These are phyloP conservation scores for Hermanozyma aechmeae DNA, from an alignment of 805 yeast genomes.

Conservation along the genomic window DNA sequence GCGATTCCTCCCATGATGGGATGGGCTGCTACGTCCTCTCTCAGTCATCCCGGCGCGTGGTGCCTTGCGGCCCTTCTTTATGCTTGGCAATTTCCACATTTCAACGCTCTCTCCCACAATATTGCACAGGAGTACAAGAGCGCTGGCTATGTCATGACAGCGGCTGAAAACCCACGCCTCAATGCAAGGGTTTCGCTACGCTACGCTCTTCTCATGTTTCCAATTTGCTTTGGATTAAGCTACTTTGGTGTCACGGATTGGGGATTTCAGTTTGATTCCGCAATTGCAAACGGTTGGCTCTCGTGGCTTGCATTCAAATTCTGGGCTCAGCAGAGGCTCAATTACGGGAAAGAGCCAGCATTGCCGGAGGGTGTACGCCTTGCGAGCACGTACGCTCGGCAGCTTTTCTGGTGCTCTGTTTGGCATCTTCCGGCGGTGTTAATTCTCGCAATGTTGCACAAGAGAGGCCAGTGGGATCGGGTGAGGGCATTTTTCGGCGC, in stretches of 20 bases:
- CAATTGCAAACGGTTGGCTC: conserved; percentile 79
- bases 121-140: conserved; percentile 78
- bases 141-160: conserved; percentile 98
- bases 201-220: conserved; percentile 89
- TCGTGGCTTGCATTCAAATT: conserved; percentile 69
- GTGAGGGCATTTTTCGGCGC: too few species aligned
- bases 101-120: conserved; percentile 83
- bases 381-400: conserved; percentile 45
- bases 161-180: conserved; percentile 81
- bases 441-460: conserved; percentile 88
- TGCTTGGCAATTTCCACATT: conserved; percentile 99
- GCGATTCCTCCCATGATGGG: conserved; percentile 99
- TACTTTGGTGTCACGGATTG: conserved; percentile 78
- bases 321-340: conserved; percentile 72
- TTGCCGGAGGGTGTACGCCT: not conserved
- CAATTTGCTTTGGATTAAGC: conserved; percentile 75
- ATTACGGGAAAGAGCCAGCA: conserved; percentile 27
- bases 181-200: conserved; percentile 92
- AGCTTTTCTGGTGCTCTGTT: conserved; percentile 88
- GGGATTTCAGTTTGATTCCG: conserved; percentile 73
- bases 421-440: conserved; percentile 88
- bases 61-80: conserved; percentile 78
- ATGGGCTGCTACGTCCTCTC: conserved; percentile 81
- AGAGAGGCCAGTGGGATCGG: conserved; percentile 88
- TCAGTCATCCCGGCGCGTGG: conserved; percentile 91